Evolutionary conservation across 2,329 filamentous ascomycete species (phyloP).

Genomic region (Colletotrichum sp.): DNA sequence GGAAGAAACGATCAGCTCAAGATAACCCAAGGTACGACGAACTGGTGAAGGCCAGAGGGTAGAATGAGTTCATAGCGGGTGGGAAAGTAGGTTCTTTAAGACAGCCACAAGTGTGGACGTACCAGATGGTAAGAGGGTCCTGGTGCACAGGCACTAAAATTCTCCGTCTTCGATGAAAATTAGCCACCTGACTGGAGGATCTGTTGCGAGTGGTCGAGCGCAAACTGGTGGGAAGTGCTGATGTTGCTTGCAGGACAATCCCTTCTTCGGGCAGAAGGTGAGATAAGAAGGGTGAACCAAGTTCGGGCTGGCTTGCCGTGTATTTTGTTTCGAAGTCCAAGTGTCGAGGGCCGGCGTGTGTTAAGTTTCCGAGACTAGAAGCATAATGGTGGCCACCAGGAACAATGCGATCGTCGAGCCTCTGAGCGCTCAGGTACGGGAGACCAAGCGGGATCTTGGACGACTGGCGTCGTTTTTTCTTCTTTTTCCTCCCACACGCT

Average conservation of each 20-base stretch:
- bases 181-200: slow-evolving; percentile 26
- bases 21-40: slow-evolving; percentile 23
- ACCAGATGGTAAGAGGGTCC: slow-evolving; percentile 24
- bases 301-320: slow-evolving; percentile 30
- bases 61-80: slow-evolving; percentile 24
- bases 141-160: slow-evolving; percentile 28
- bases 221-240: slow-evolving; percentile 26
- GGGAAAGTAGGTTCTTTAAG: slow-evolving; percentile 30
- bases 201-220: slow-evolving; percentile 26
- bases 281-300: slow-evolving; percentile 28
- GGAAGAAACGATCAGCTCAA: slow-evolving; percentile 21
- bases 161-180: slow-evolving; percentile 24
- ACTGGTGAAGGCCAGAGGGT: slow-evolving; percentile 19
- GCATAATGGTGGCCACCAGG: slow-evolving; percentile 29
- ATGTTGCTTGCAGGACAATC: slow-evolving; percentile 25
- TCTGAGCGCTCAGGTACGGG: slow-evolving; percentile 25
- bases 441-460: slow-evolving; percentile 22
- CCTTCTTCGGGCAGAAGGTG: slow-evolving; percentile 25
- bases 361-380: slow-evolving; percentile 37
- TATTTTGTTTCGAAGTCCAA: slow-evolving; percentile 37
- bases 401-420: slow-evolving; percentile 24
- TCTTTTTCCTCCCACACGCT: not conserved
- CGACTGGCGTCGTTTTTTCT: slow-evolving; percentile 14
- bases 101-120: slow-evolving; percentile 23
- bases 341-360: slow-evolving; percentile 31